These are phyloP conservation scores for Fusarium sp. DNA, from an alignment of 2,329 filamentous ascomycete genomes.

Conservation along the genomic window DNA sequence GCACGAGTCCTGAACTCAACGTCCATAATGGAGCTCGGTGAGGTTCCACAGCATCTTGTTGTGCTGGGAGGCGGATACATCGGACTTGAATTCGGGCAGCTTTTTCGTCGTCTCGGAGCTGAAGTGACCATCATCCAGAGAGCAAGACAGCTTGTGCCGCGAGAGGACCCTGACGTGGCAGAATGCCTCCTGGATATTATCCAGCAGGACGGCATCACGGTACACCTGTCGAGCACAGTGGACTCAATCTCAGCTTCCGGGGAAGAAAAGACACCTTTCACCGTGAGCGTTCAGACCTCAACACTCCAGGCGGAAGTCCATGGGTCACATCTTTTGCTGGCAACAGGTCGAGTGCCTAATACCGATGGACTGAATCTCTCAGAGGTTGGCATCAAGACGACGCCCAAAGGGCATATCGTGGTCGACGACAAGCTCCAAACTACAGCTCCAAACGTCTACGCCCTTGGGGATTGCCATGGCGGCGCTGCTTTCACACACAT, in stretches of 20 bases:
- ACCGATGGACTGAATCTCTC: conserved; percentile 61
- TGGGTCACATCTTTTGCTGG: conserved; percentile 65
- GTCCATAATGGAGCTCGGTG: conserved; percentile 61
- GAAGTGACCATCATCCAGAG: conserved; percentile 65
- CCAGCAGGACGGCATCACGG: conserved; percentile 60
- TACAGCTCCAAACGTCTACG: conserved; percentile 59
- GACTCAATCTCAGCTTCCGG: conserved; percentile 44
- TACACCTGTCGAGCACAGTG: conserved; percentile 57
- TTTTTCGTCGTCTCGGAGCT: conserved; percentile 65
- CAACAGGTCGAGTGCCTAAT: conserved; percentile 65
- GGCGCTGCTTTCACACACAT: conserved; percentile 69
- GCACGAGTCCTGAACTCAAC: conserved; percentile 62
- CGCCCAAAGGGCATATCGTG: conserved; percentile 60
- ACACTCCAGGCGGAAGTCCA: conserved; percentile 46
- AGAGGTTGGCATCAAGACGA: conserved; percentile 58
- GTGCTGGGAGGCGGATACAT: conserved; percentile 69
- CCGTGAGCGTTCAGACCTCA: conserved; percentile 40
- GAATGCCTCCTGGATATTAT: conserved; percentile 60
- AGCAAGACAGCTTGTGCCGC: conserved; percentile 58
- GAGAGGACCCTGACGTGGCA: conserved; percentile 65
- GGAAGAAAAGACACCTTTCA: conserved; percentile 31
- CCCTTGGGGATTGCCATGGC: conserved; percentile 67
- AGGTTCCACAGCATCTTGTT: conserved; percentile 63
- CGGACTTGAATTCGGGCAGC: conserved; percentile 68
- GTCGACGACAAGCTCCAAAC: conserved; percentile 63